Base-by-base conservation (phyloP, 495 filamentous ascomycete species). In the Viridothelium virens region DNA sequence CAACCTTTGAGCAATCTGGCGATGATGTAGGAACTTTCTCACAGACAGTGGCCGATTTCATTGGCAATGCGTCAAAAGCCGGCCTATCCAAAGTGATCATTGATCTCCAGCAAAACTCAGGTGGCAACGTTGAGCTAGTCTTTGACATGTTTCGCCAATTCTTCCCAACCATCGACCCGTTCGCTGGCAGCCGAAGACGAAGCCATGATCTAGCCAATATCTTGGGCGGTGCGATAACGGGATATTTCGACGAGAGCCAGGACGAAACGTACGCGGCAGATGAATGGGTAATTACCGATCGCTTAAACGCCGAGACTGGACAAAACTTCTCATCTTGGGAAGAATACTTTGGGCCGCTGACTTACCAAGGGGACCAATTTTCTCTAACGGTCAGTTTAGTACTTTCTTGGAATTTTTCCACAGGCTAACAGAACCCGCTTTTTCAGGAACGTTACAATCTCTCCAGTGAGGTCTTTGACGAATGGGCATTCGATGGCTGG, bases 51-150 rank as follows among this genome's bases (percentile, higher is more conserved):
- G 61, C 68, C 2, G 41, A 80, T 0, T 85, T 85, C 68, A 71
- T 85, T 63, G 64, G 38, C 2, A 65, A 71, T 25, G 77, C 74
- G 18, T 74, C 74, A 50, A 65, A 65, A 12, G 74, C 77, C 31
- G 25, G 25, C 25, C 25, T 25, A 25, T 25, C 25, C 25, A 80
- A 79, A 61, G 66, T 84, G 7, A 74, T 85, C 46, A 79, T 85
- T 50, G 85, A 87, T 66, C 67, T 87, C 2, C 74, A 80, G 1
- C 71, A 73, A n/a, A 87, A 87, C 68, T 74, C 72, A 0, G 84
- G 84, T 18, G 85, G 85, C 2, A 63, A 69, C 25, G 68, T 74
- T 1, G 63, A 76, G 3, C 73, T 81, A 33, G 80, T 79, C 44
- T 71, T 74, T 18, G 78, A 80, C 64, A 72, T 77, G 5, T 85